phyloP scores from a whole-genome alignment of 305 asterid genomes.

The Stenogyne calaminthoides region DNA sequence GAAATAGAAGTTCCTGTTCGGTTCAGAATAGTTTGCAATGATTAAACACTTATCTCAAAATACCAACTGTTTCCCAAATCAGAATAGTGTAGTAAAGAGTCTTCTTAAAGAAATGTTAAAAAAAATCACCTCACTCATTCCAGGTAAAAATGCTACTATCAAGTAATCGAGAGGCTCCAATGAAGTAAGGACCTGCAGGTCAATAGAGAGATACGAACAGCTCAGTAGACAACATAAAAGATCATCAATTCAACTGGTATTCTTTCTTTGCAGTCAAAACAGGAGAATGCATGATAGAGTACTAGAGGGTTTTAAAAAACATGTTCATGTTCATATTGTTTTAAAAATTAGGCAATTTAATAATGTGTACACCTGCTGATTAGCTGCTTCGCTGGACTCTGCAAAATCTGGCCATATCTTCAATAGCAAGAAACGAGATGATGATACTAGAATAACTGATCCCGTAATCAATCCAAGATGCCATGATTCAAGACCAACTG shows the following conservation, averaged over 20 bases:
- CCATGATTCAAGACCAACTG: constrained; percentile 75
- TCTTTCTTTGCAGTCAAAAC: too few relatives aligned
- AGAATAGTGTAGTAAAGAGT: constrained; percentile 10
- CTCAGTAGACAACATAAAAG: neutral
- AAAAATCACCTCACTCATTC: constrained; percentile 74
- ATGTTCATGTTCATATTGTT: neutral
- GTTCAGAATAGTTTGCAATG: neutral
- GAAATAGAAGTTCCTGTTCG: constrained; percentile 82
- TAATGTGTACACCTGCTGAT: constrained; percentile 60
- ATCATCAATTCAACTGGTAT: too few relatives aligned
- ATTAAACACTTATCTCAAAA: too few relatives aligned
- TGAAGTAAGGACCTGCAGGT: constrained; percentile 72
- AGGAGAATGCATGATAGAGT: neutral
- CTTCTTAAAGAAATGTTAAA: neutral
- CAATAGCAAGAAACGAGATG: constrained; percentile 69
- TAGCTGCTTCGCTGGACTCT: constrained; percentile 82
- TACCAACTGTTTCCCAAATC: neutral
- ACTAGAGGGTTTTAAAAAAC: too few relatives aligned
- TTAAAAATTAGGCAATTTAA: constrained; percentile 10
- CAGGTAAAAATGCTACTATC: constrained; percentile 83
- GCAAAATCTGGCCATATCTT: constrained; percentile 90
- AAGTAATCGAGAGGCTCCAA: constrained; percentile 82
- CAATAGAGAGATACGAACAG: neutral
- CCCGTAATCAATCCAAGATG: constrained; percentile 76
- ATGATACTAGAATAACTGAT: constrained; percentile 68